phyloP scores from a whole-genome alignment of 2,329 filamentous ascomycete genomes.

The Arthrinium phaeospermum region DNA sequence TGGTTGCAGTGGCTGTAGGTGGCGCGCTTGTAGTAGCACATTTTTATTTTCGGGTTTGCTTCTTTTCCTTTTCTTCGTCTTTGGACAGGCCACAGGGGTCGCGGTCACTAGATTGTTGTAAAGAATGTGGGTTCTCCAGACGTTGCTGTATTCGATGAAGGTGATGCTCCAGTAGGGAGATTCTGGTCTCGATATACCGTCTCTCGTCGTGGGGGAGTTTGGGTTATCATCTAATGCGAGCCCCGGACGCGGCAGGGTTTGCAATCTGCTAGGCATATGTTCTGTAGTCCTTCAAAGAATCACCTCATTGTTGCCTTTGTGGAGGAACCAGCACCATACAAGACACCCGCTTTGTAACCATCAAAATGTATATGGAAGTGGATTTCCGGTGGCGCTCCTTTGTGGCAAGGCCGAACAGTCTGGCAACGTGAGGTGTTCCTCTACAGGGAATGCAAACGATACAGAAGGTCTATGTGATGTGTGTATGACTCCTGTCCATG shows the following conservation, averaged over 20 bases:
- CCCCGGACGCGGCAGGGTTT: not conserved
- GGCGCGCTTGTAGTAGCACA: slow-evolving; percentile 36
- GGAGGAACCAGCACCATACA: not conserved
- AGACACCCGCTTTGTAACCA: slow-evolving; percentile 2
- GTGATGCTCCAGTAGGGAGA: not conserved
- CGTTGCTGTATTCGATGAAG: not conserved
- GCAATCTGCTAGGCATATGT: not conserved
- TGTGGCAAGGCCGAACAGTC: not conserved
- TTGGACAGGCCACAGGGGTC: not conserved
- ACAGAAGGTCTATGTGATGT: not conserved
- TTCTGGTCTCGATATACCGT: not conserved
- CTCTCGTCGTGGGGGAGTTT: not conserved
- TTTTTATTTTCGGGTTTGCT: slow-evolving; percentile 13
- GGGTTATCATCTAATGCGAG: not conserved
- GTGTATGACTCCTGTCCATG: not conserved
- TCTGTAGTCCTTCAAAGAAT: not conserved
- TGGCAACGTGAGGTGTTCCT: not conserved
- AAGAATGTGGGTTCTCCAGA: not conserved
- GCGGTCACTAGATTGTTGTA: not conserved
- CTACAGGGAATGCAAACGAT: not conserved
- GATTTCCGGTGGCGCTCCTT: not conserved
- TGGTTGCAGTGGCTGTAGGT: slow-evolving; percentile 37
- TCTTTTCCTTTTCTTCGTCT: not conserved
- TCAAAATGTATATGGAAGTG: not conserved
- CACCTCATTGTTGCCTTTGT: slow-evolving; percentile 15